Conservation (phyloP, 169 alveolate genomes). For the Plasmodium fragile region DNA sequence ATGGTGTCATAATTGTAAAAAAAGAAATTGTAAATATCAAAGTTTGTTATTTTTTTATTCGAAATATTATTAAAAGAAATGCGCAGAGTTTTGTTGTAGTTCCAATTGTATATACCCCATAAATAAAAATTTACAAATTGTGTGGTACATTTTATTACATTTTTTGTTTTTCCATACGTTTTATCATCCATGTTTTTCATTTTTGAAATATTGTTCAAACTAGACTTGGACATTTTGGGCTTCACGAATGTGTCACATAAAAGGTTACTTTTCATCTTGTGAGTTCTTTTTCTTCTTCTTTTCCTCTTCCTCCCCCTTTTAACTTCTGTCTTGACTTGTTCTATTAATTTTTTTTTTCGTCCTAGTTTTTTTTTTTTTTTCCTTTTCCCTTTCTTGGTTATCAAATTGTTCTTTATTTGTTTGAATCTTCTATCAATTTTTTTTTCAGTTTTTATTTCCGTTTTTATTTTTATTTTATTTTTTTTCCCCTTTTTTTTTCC, state of each 20-base stretch:
- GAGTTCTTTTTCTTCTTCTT: not conserved
- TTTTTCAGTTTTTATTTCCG: not conserved
- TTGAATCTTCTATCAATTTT: not conserved
- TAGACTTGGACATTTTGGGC: not conserved
- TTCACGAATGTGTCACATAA: not conserved
- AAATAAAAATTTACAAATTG: slow-evolving; percentile 34
- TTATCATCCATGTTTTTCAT: not conserved
- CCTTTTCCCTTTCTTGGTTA: slow-evolving; percentile 2
- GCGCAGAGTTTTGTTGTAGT: slow-evolving; percentile 34
- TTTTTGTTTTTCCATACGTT: not conserved
- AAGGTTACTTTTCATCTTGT: not conserved
- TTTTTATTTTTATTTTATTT: not conserved
- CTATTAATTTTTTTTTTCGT: not conserved
- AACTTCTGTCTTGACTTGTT: not conserved
- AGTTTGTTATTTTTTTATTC: slow-evolving; percentile 48
- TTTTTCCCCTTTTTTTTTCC: too few species aligned
- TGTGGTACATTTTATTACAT: not conserved
- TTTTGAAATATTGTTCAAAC: not conserved
- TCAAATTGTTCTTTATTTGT: not conserved
- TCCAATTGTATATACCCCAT: slow-evolving; percentile 61
- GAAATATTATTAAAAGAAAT: slow-evolving; percentile 46
- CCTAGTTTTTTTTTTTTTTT: slow-evolving; percentile 17
- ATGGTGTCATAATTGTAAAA: slow-evolving; percentile 45
- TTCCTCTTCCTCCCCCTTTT: not conserved
- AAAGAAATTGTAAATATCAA: slow-evolving; percentile 48